These are phyloP conservation scores for Plantago major DNA, from an alignment of 257 asterid genomes.

Conservation along the genomic window DNA sequence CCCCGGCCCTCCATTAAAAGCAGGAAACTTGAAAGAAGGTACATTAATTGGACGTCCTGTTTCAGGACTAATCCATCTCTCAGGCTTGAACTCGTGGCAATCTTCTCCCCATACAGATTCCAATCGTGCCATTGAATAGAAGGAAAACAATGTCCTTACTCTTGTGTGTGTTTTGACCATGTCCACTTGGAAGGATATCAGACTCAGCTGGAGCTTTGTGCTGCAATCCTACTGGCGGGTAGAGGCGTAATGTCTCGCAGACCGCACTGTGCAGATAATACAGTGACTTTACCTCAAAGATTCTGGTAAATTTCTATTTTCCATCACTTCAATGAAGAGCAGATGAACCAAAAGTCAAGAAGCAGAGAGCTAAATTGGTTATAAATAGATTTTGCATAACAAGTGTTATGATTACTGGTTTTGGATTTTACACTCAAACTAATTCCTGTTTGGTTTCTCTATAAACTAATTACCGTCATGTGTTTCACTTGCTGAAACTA, in stretches of 20 bases:
- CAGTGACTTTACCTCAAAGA: constrained; percentile 21
- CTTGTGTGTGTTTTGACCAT: constrained; percentile 14
- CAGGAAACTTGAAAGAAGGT: constrained; percentile 30
- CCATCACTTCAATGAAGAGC: too few species aligned
- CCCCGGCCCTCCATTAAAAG: constrained; percentile 34
- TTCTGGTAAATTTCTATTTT: constrained; percentile 11
- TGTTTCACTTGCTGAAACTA: too few species aligned
- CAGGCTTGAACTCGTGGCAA: constrained; percentile 34
- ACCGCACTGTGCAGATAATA: constrained; percentile 31
- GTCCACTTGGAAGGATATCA: constrained; percentile 33
- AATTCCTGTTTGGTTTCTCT: too few species aligned
- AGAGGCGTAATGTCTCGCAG: constrained; percentile 32
- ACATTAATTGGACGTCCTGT: constrained; percentile 14
- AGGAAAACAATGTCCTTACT: constrained; percentile 11
- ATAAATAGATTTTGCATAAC: too few species aligned
- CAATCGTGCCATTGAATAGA: constrained; percentile 36
- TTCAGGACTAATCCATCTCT: constrained; percentile 29
- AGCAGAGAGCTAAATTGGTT: too few species aligned
- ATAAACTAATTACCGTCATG: too few species aligned
- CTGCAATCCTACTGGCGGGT: constrained; percentile 29
- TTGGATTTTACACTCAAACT: too few species aligned
- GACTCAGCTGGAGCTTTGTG: constrained; percentile 25
- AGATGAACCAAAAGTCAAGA: too few species aligned
- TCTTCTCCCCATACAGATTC: constrained; percentile 34
- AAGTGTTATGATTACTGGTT: too few species aligned